Evolutionary conservation across 768 basidiomycete genomes (phyloP), one percentile per base, ranked within the genome.

Genomic region (Asterophora lycoperdoides): DNA sequence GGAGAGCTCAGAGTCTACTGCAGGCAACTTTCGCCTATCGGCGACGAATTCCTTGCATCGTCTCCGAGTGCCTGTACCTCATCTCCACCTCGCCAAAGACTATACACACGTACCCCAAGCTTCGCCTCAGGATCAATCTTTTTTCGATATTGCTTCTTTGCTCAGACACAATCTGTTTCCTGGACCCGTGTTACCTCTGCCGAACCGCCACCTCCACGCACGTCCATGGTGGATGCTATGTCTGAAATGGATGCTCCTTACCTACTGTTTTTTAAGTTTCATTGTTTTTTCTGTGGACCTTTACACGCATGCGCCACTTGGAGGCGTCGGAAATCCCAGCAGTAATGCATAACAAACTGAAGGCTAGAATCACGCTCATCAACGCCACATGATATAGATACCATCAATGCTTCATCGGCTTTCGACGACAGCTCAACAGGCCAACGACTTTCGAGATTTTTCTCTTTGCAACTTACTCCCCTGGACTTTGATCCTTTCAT

Each of bases 1-100:
- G 48, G 64, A 60, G 19, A 72, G 47, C 23, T 48, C 52, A 20
- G 52, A 56, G 26, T 52, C 52, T 17, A 48, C 49, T 1, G 41
- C 68, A 23, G 69, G 71, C 39, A 75, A 71, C 51, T 67, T 76
- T 49, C 75, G 75, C 56, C 64, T 76, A 29, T 78, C 75, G 13
- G 63, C 62, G 15, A 61, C 68, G 9, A 71, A 71, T 17, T 69
- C 74, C 13, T 63, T 70, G 29, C 71, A 76, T 47, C 76, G 76
- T 40, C 56, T 68, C 20, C 62, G 72, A 40, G 51, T 64, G 7
- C 54, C 58, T 11, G 59, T 37, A 33, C 37, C 54, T 11, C 54
- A 49, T 44, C 50, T 41, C 39, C 35, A 40, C 38, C 43, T 48
- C 41, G 11, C 34, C n/a, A 19, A 50, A 28, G 58, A 52, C 40